Evolutionary conservation across 768 basidiomycete species (phyloP), one percentile per base, ranked within the genome.

Genomic region (Leccinum broughii): DNA sequence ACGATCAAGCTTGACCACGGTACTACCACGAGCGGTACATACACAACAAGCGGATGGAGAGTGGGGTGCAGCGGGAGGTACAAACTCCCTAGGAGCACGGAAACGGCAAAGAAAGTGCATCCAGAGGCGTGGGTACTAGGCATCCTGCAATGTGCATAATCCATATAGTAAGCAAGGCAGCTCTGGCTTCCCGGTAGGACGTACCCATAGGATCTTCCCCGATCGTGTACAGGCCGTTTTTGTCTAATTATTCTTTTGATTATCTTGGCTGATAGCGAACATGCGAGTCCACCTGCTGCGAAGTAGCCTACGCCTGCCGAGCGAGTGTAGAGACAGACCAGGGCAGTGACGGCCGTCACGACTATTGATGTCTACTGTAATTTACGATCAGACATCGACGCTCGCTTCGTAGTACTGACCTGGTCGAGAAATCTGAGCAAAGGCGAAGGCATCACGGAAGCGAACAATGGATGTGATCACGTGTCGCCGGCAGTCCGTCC

Each of bases 101-200:
- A 92, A 2, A 80, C 77, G 9, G 83, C 85, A 67, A 82, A 88
- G 74, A 80, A 92, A 2, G 80, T 78, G 64, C 89, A 89, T 6
- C 79, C 76, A 10, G 89, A 85, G 11, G 90, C 87, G 71, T 93
- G 91, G 6, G 91, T 92, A 62, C 88, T 90, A 6, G 91, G 91
- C 91, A 93, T 92, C 13, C 91, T 92, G 68, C 26, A 28, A 28
- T 28, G 26, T 28, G 26, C 52, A 59, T 15, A n/a, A 44, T 26
- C 20, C 14, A 24, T 26, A 7, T 28, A 7, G 20, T 64, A 26
- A 56, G 55, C 34, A 41, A 32, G 26, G 41, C 39, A 39, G n/a
- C 44, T 22, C 32, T 32, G 11, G 7, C 6, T 15, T 49, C 35
- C n/a, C 0, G 34, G 24, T 9, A 44, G n/a, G 49, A 60, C 83